phyloP scores from a whole-genome alignment of 345 rosid genomes.

The Erodium maritimum region DNA sequence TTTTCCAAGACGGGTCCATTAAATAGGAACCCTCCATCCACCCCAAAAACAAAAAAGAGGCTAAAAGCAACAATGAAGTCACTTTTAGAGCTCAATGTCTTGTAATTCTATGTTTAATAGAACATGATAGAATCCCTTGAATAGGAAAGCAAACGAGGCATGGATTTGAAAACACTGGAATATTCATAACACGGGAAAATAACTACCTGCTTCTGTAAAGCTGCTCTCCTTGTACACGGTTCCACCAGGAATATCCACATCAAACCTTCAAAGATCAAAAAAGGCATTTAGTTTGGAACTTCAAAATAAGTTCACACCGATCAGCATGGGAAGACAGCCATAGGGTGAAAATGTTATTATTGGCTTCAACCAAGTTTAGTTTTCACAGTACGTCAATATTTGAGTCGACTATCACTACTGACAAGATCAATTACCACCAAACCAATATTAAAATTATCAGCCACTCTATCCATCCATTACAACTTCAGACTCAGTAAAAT shows the following conservation, averaged over 20 bases:
- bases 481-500: no score
- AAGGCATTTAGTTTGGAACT: background rate
- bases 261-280: constrained; percentile 43
- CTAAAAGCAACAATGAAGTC: background rate
- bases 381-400: no score
- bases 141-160: background rate
- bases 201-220: constrained; percentile 83
- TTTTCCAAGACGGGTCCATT: background rate
- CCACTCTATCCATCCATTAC: background rate
- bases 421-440: background rate
- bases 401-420: background rate
- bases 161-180: background rate
- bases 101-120: background rate
- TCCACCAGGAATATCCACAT: constrained; percentile 90
- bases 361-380: no score
- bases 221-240: constrained; percentile 69
- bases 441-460: background rate
- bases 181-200: background rate
- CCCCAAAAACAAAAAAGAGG: background rate
- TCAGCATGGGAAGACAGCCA: background rate
- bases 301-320: background rate
- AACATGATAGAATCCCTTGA: background rate
- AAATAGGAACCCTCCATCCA: background rate
- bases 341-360: background rate
- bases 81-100: background rate